Evolutionary conservation across 2,329 filamentous ascomycete genomes (phyloP).

Genomic region (Trichophyton simii): DNA sequence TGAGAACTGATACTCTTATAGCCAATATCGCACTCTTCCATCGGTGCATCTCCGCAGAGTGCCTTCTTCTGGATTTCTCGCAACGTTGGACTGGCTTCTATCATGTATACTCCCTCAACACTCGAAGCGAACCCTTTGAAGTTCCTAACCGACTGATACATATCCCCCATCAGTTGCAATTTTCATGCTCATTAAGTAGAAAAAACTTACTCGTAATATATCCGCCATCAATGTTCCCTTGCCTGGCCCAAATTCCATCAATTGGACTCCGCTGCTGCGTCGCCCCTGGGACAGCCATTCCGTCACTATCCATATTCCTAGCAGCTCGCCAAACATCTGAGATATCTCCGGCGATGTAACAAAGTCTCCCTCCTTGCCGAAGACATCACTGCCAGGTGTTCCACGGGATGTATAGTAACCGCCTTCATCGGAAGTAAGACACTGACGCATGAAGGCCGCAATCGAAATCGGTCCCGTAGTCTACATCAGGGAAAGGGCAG

Average conservation of each 20-base stretch:
- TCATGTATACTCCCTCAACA: constrained; percentile 80
- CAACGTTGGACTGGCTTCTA: constrained; percentile 79
- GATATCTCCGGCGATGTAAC: constrained; percentile 96
- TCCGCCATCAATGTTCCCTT: constrained; percentile 96
- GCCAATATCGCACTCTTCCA: constrained; percentile 61
- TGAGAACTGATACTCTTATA: constrained; percentile 66
- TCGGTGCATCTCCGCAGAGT: constrained; percentile 58
- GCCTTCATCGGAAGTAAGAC: constrained; percentile 75
- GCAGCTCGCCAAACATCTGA: constrained; percentile 86
- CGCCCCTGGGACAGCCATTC: constrained; percentile 92
- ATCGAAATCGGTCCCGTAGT: constrained; percentile 83
- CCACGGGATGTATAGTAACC: constrained; percentile 83
- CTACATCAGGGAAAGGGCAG: constrained; percentile 27
- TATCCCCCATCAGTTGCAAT: constrained; percentile 4
- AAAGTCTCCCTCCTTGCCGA: constrained; percentile 88
- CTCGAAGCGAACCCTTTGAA: constrained; percentile 66
- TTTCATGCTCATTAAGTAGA: not conserved
- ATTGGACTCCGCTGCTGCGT: constrained; percentile 59
- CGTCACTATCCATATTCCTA: constrained; percentile 88
- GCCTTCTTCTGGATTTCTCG: constrained; percentile 65
- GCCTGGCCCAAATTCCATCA: constrained; percentile 90
- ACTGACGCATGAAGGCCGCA: constrained; percentile 96
- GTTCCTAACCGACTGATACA: constrained; percentile 59
- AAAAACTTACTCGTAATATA: constrained; percentile 60
- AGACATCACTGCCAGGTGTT: constrained; percentile 57